Base-by-base conservation (phyloP, 768 basidiomycete genomes). In the Lentinus brumalis region DNA sequence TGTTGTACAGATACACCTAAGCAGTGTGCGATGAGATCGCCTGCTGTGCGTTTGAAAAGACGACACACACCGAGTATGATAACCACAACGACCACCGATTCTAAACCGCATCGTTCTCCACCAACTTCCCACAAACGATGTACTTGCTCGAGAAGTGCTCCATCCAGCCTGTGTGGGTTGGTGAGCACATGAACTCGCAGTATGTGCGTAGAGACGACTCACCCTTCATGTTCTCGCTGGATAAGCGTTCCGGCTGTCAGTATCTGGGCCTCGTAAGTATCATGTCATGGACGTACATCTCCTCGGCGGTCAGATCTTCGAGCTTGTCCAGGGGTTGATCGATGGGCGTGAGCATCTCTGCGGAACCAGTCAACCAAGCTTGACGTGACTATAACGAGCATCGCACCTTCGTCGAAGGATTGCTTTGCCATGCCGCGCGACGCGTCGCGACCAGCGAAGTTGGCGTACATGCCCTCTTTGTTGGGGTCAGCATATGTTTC, bases 381-480 rank as follows among this genome's bases (percentile, higher is more conserved):
- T 30, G 15, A 47, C 15, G 5, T 16, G 12, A 26, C 1, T 52
- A 55, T 30, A 39, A 41, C 60, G 30, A 46, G 45, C 40, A 32
- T 50, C 89, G 54, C 69, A 93, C 95, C 93, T n/a, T 78, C 32
- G 53, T 96, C 96, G 66, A 97, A 98, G 3, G 94, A 96, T 76
- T 98, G 96, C 76, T 96, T 97, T 7, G 96, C 96, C 92, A 98
- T 96, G 5, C 96, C 96, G 40, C 96, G 80, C 15, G 93, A 96
- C 1, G 96, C 96, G 76, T 99, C 96, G 51, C 96, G 77, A 5
- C 96, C 97, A 3, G 97, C 96, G 79, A 99, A 98, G 75, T 96
- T 96, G 32, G 94, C 95, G 70, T 98, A 98, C 84, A 95, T 93
- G 0, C 96, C 96, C 68, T 88, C 96, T 97, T 44, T 49, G 21